These are phyloP conservation scores for Suillus plorans DNA, from an alignment of 768 basidiomycete genomes.

Conservation along the genomic window DNA sequence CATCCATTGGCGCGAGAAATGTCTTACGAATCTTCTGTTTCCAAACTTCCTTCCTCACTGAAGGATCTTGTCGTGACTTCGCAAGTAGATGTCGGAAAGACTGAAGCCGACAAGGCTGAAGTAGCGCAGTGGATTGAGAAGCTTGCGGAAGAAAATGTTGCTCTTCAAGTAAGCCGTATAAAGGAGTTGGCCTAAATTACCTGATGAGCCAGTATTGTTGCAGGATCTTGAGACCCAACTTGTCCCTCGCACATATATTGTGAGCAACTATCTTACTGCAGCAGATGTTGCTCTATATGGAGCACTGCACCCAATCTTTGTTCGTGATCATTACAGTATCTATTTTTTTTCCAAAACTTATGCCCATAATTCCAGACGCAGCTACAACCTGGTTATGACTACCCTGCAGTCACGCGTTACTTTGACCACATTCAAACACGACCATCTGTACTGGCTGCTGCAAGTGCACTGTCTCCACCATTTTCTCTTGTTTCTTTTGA, in stretches of 20 bases:
- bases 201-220: conserved; percentile 5
- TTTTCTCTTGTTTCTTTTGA: conserved; percentile 67
- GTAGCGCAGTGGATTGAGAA: conserved; percentile 72
- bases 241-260: conserved; percentile 78
- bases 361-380: conserved; percentile 50
- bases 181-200: neutral
- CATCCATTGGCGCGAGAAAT: conserved; percentile 34
- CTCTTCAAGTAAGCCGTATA: conserved; percentile 46
- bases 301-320: conserved; percentile 79
- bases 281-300: conserved; percentile 93
- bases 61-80: conserved; percentile 54
- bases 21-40: conserved; percentile 52
- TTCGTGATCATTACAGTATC: conserved; percentile 36
- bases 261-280: conserved; percentile 79
- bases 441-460: conserved; percentile 58
- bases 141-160: conserved; percentile 47
- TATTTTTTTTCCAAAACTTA: conserved; percentile 7
- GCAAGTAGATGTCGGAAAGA: conserved; percentile 45
- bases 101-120: conserved; percentile 61
- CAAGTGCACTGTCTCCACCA: conserved; percentile 48
- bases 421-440: conserved; percentile 90
- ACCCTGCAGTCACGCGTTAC: conserved; percentile 88
- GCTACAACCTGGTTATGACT: conserved; percentile 70
- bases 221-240: conserved; percentile 76
- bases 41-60: conserved; percentile 45